Evolutionary conservation across 495 filamentous ascomycete genomes (phyloP), one percentile per base, ranked within the genome.

Genomic region (Beverwykella pulmonaria): DNA sequence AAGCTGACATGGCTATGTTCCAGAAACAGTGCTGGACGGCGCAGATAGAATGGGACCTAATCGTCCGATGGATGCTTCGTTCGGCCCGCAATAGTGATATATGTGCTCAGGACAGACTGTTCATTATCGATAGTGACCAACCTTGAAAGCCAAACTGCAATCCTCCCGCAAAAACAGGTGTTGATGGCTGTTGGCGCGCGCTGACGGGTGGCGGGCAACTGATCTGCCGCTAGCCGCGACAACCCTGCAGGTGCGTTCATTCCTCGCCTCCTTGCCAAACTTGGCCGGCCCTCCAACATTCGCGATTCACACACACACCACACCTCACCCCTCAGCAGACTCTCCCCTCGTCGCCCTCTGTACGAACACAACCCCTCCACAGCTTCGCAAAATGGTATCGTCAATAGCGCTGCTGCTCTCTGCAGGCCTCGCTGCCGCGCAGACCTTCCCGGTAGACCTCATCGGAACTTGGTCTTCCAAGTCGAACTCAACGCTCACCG

Each of bases 391-490:
- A 19, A 71, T 71, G 69, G 14, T 65, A 14, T 44, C 23, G 29
- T 64, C 69, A 34, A 55, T 71, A 60, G 54, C 20, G 17, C 22
- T 69, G 22, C 50, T 72, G 22, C 34, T 72, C 30, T 25, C 26
- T 26, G 61, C 56, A 25, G 54, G 57, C 57, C 49, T 69, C 53
- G 54, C 56, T 10, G 50, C 70, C 20, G 75, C 72, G 17, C 79
- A 75, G 48, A 69, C 72, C n/a, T 70, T 72, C 29, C 70, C 73
- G 20, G 73, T 77, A 8, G 74, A 86, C 59, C 78, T 92, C 30
- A 82, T 85, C 23, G 90, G 90, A 52, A 92, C 90, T 59, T 93
- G 90, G 90, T 85, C 87, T 6, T 88, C 86, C 26, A 93, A 92
- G 77, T 90, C 88, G 41, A 83, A 82, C 68, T 82, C 84, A 32